Evolutionary conservation across 148 eudicot species (phyloP).

Genomic region (Chenopodium suecicum): DNA sequence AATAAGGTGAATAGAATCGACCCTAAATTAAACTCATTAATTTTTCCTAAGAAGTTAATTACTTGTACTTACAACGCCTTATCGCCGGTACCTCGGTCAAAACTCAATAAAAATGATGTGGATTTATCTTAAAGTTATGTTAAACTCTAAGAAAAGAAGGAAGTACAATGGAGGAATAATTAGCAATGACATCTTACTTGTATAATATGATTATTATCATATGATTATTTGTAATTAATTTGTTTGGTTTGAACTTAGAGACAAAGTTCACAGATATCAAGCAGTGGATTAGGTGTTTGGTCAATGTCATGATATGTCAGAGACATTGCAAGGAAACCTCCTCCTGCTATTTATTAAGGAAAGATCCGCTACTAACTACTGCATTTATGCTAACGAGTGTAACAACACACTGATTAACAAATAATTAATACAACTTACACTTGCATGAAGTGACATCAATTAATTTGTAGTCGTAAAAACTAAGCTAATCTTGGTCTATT

Average conservation of each 20-base stretch:
- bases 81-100: too few relatives aligned
- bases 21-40: too few relatives aligned
- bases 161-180: neutral
- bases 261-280: slow-evolving; percentile 3
- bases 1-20: too few relatives aligned
- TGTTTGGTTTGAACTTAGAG: neutral
- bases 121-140: neutral
- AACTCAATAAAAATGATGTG: neutral
- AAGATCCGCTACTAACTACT: neutral
- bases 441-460: neutral
- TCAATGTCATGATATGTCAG: slow-evolving; percentile 11
- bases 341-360: neutral
- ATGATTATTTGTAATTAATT: neutral
- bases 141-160: neutral
- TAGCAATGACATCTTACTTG: neutral
- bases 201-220: neutral
- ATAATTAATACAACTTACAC: neutral
- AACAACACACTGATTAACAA: neutral
- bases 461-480: neutral
- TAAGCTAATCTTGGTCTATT: too few relatives aligned
- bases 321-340: neutral
- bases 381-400: neutral
- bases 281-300: slow-evolving; percentile 13
- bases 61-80: neutral
- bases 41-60: too few relatives aligned